Percentiles rank a stretch among this genome's conserved stretches.
phyloP scores from a whole-genome alignment of 139 green algal species.

The Chlorella sorokiniana region DNA sequence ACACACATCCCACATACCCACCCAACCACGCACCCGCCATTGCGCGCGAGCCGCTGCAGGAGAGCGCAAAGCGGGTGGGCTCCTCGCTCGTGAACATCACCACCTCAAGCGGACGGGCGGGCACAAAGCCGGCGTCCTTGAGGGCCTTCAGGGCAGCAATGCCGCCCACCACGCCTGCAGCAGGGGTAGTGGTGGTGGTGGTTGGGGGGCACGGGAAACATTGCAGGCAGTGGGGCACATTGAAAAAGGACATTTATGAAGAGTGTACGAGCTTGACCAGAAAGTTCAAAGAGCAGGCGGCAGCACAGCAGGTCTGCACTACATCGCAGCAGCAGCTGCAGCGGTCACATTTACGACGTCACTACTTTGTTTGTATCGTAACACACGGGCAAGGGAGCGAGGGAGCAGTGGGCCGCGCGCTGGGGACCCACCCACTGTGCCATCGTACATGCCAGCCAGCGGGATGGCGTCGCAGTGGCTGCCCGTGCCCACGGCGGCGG shows the following conservation, averaged over 20 bases:
- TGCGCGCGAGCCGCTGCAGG: constrained; percentile 83
- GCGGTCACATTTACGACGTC: too few species aligned
- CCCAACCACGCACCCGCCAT: constrained; percentile 70
- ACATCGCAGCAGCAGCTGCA: too few species aligned
- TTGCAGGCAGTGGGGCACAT: not conserved
- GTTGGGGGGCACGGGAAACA: not conserved
- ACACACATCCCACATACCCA: not conserved
- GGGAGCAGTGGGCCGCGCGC: too few species aligned
- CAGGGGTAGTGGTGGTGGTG: too few species aligned
- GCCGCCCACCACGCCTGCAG: constrained; percentile 80
- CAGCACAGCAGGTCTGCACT: too few species aligned
- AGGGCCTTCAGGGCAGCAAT: constrained; percentile 87
- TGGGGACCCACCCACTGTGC: constrained; percentile 78
- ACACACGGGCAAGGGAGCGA: too few species aligned
- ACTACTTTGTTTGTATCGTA: too few species aligned
- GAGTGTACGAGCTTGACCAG: too few species aligned
- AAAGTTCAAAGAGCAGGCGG: too few species aligned
- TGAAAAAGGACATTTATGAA: too few species aligned
- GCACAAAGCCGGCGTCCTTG: constrained; percentile 75
- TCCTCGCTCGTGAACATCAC: constrained; percentile 98
- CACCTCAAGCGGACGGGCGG: constrained; percentile 74
- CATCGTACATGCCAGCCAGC: constrained; percentile 89
- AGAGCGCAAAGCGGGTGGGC: constrained; percentile 91
- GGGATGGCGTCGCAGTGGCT: constrained; percentile 95
- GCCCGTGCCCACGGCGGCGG: constrained; percentile 76